Evolutionary conservation across 768 basidiomycete species (phyloP).

Genomic region (Symmetrospora coprosmae): DNA sequence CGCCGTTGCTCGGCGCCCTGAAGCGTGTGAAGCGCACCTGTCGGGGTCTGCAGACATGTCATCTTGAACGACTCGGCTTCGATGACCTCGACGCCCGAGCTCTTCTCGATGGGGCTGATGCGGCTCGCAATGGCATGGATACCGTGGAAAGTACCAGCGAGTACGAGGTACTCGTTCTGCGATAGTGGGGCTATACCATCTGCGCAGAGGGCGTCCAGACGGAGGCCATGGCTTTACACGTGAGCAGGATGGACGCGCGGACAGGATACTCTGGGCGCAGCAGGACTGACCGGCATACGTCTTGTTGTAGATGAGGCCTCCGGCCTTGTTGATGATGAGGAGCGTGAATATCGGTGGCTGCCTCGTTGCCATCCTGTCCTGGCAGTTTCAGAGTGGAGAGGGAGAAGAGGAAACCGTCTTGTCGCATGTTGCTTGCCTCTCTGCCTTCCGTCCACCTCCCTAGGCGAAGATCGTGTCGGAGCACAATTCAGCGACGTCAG

Average conservation of each 20-base stretch:
- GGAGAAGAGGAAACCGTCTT: too few relatives aligned
- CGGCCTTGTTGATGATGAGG: conserved; percentile 75
- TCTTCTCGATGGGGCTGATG: conserved; percentile 56
- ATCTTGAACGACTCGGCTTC: conserved; percentile 93
- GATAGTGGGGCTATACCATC: conserved; percentile 82
- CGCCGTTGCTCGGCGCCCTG: not conserved
- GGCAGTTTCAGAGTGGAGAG: too few relatives aligned
- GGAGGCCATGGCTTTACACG: not conserved
- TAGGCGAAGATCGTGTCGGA: too few relatives aligned
- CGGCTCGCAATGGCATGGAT: conserved; percentile 96
- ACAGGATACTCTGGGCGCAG: not conserved
- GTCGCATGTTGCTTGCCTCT: too few relatives aligned
- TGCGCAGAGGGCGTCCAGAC: conserved; percentile 35
- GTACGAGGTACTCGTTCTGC: conserved; percentile 85
- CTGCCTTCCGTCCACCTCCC: too few relatives aligned
- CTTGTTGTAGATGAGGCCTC: conserved; percentile 84
- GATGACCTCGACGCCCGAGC: conserved; percentile 85
- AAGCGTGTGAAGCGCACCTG: conserved; percentile 50
- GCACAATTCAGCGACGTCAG: too few relatives aligned
- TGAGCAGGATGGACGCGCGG: not conserved
- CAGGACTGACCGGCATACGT: conserved; percentile 62
- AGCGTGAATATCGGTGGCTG: conserved; percentile 1
- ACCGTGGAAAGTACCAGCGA: conserved; percentile 91
- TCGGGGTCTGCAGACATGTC: conserved; percentile 73
- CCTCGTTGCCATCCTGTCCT: conserved; percentile 18